A percentile compares a stretch with the other conserved stretches of the same genome.
Conservation (phyloP, 139 green algal species). For the Chlamydomonas schloesseri region DNA sequence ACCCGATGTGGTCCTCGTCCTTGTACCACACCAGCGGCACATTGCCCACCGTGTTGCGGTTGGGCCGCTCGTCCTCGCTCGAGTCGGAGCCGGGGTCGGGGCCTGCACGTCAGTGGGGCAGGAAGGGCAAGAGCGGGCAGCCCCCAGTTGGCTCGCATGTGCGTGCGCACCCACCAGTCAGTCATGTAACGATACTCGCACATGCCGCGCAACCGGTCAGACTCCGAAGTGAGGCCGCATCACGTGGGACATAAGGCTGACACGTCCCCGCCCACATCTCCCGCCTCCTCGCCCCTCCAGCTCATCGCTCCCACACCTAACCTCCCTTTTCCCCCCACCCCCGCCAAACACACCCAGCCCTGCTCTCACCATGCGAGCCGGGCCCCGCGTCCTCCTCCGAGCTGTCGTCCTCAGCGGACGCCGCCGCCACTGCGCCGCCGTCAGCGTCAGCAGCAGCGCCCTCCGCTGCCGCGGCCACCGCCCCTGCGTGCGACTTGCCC, state of each 20-base stretch:
- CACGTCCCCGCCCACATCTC: too few species aligned
- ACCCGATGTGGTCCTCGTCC: constrained; percentile 95
- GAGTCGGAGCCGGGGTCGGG: constrained; percentile 86
- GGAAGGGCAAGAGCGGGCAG: too few species aligned
- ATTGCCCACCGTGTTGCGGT: constrained; percentile 90
- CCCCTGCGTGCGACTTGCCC: constrained; percentile 5
- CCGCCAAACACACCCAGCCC: too few species aligned
- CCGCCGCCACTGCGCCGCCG: constrained; percentile 18
- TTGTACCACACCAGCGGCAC: constrained; percentile 97
- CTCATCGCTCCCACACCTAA: too few species aligned
- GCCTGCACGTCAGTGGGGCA: not conserved
- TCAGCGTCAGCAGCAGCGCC: not conserved
- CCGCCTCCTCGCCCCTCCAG: too few species aligned
- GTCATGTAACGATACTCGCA: too few species aligned
- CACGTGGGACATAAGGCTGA: too few species aligned
- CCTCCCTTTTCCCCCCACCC: not conserved
- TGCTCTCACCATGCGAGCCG: not conserved
- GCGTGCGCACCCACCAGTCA: too few species aligned
- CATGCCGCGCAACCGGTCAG: too few species aligned
- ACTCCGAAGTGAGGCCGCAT: too few species aligned
- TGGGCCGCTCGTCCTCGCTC: constrained; percentile 92
- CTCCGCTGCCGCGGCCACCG: not conserved
- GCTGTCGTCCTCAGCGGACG: not conserved
- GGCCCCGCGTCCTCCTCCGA: not conserved
- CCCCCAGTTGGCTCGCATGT: too few species aligned